A percentile compares a stretch with the other conserved stretches of the same genome.
phyloP scores from a whole-genome alignment of 768 basidiomycete species.

The Leccinum variicolor region DNA sequence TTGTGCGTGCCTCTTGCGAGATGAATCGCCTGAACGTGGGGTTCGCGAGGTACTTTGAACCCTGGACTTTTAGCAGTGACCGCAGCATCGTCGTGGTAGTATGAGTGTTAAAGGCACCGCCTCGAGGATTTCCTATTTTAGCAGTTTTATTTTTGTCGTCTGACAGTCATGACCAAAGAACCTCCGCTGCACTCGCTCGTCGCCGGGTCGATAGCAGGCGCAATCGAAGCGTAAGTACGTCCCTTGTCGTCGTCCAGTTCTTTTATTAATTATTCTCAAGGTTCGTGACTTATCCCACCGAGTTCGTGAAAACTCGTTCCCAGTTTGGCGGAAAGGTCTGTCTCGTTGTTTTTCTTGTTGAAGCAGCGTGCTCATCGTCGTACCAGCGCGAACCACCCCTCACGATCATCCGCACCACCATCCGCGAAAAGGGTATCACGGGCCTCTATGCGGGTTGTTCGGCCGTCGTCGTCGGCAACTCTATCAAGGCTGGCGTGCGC shows the following conservation, averaged over 20 bases:
- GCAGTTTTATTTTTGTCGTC: not conserved
- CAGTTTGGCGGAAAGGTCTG: constrained; percentile 82
- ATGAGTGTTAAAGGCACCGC: not conserved
- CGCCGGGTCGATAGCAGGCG: constrained; percentile 91
- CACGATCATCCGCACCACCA: constrained; percentile 68
- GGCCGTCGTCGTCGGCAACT: constrained; percentile 88
- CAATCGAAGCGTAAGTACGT: constrained; percentile 77
- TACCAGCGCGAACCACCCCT: constrained; percentile 65
- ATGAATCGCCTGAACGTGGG: constrained; percentile 43
- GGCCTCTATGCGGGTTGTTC: constrained; percentile 94
- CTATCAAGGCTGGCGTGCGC: constrained; percentile 91
- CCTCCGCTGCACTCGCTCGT: constrained; percentile 83
- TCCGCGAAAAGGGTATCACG: constrained; percentile 67
- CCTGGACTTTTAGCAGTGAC: not conserved
- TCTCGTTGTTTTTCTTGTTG: not conserved
- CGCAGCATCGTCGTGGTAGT: not conserved
- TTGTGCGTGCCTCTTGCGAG: constrained; percentile 55
- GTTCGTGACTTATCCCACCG: constrained; percentile 84
- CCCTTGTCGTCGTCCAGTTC: not conserved
- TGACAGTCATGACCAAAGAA: constrained; percentile 44
- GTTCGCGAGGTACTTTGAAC: constrained; percentile 1
- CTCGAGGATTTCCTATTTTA: not conserved
- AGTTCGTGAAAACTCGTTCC: constrained; percentile 90
- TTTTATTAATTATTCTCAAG: constrained; percentile 38
- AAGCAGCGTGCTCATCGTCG: not conserved